Base-by-base conservation (phyloP, 2,329 filamentous ascomycete species). In the Scedosporium apiospermum region DNA sequence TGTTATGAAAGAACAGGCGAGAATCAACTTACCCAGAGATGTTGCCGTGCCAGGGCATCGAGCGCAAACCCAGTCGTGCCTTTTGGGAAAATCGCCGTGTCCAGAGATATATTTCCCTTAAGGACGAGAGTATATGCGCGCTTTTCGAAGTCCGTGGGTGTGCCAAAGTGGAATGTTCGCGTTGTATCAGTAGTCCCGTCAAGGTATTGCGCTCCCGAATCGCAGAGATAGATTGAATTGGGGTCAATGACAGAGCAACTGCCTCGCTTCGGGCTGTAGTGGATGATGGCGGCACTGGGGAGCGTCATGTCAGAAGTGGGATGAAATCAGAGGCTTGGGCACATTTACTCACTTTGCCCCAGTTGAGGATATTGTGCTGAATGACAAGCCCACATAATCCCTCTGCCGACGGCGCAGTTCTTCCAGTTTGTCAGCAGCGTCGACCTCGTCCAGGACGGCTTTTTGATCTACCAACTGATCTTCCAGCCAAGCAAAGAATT, bases 161-260 rank as follows among this genome's bases (percentile, higher is more conserved):
- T 82, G 57, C 91, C 91, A 72, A 98, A 98, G 71, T 99, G 95
- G 46, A 96, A 79, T 0, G 95, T 99, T 51, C 95, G 84, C 4
- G 95, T 99, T 0, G 91, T 96, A 71, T 99, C 95, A 0, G 95
- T 99, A 0, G 95, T 99, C 63, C 95, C 95, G 72, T 99, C 95
- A 2, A 89, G 81, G 70, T 93, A 99, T 74, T 99, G 95, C n/a
- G 90, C 95, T 23, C 95, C 95, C 23, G 95, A 98, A 74, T 99
- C 95, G 72, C 95, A 99, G 2, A 99, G 85, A 70, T 99, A 99
- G 64, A 99, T 86, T 14, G 88, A 87, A 6, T 86, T 85, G 0
- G 91, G 91, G 67, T 99, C 91, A 68, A 99, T 91, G 30, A 84
- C 78, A 7, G 92, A 84, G 75, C 93, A 98, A 65, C 82, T 88